Conservation (phyloP, 1,284 basidiomycete genomes). For the Ceratobasidium sp. region DNA sequence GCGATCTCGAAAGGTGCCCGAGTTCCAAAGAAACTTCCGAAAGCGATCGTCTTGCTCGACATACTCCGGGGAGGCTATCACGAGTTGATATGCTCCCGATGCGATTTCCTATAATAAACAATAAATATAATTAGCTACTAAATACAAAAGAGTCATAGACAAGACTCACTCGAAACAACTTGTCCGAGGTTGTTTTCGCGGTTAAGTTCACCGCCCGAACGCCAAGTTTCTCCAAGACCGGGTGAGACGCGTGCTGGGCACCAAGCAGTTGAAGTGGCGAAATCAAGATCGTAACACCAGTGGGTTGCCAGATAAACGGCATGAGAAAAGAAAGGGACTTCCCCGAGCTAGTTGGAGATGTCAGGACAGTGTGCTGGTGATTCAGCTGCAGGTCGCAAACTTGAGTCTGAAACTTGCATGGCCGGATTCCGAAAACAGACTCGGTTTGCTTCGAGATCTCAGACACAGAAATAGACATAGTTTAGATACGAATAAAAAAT, state of each 20-base stretch:
- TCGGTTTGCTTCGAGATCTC: too few species aligned
- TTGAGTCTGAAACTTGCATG: too few species aligned
- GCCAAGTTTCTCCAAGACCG: background rate
- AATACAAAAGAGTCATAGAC: background rate
- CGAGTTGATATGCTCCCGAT: background rate
- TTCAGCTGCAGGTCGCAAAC: too few species aligned
- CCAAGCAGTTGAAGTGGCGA: conserved; percentile 26
- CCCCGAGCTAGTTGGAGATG: conserved; percentile 5
- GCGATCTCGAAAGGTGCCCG: background rate
- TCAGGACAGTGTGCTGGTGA: too few species aligned
- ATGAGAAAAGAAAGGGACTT: conserved; percentile 33
- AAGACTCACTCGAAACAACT: conserved; percentile 3
- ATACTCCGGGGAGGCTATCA: background rate
- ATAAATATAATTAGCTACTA: background rate
- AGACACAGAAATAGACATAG: too few species aligned
- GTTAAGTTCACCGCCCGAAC: conserved; percentile 11
- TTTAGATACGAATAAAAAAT: too few species aligned
- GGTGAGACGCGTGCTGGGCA: conserved; percentile 6
- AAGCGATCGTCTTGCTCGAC: background rate
- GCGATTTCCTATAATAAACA: background rate
- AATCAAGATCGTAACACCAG: conserved; percentile 29
- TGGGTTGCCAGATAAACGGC: background rate
- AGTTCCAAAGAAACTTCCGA: conserved; percentile 3
- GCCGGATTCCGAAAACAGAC: too few species aligned
- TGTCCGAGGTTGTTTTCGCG: conserved; percentile 4